These are phyloP conservation scores for Mycena floridula DNA, from an alignment of 768 basidiomycete species.

Conservation along the genomic window DNA sequence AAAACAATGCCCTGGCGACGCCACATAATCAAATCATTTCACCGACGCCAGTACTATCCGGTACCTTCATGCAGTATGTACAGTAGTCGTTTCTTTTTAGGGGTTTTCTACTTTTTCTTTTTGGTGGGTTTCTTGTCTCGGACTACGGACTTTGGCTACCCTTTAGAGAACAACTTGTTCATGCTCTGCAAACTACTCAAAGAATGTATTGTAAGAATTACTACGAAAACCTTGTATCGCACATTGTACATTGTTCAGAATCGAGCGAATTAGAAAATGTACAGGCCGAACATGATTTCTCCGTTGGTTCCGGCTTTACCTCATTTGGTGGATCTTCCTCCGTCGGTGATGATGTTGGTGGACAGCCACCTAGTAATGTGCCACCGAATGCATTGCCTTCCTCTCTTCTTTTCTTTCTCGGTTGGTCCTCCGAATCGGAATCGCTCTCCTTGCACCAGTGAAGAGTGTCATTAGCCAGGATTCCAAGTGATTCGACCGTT, in stretches of 20 bases:
- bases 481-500: constrained; percentile 47
- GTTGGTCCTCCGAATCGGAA: constrained; percentile 43
- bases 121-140: constrained; percentile 10
- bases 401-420: constrained; percentile 36
- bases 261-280: constrained; percentile 50
- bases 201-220: constrained; percentile 21
- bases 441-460: constrained; percentile 63
- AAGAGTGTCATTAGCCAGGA: constrained; percentile 53
- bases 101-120: no score
- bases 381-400: constrained; percentile 71
- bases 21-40: no score
- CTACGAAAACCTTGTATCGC: constrained; percentile 33
- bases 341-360: constrained; percentile 3
- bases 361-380: constrained; percentile 53
- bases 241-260: constrained; percentile 38
- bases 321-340: constrained; percentile 6
- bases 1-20: no score
- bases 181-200: no score
- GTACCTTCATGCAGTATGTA: no score
- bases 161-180: no score
- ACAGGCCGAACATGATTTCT: constrained; percentile 48
- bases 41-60: no score
- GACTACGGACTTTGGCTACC: constrained; percentile 23
- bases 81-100: no score
- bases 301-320: constrained; percentile 9